These are phyloP conservation scores for Daucus carota DNA, from an alignment of 129 eudicot genomes.

Conservation along the genomic window DH1_v3.0 NC_030382.2:15045001-15045500, in stretches of 20 bases:
- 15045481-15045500: background rate
- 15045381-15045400: background rate
- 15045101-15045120: background rate
- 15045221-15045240: background rate
- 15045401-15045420: background rate
- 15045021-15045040: background rate
- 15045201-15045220: background rate
- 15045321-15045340: background rate
- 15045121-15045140: background rate
- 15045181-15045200: background rate
- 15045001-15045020: background rate
- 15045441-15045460: background rate
- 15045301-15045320: background rate
- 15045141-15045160: background rate
- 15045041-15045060: background rate
- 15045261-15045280: background rate
- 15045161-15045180: background rate
- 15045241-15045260: background rate
- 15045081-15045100: background rate
- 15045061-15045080: background rate
- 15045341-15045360: background rate
- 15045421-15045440: background rate
- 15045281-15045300: background rate
- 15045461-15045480: no score
- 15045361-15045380: background rate